phyloP scores from a whole-genome alignment of 2,329 filamentous ascomycete species.

The Aspergillus sp. region DNA sequence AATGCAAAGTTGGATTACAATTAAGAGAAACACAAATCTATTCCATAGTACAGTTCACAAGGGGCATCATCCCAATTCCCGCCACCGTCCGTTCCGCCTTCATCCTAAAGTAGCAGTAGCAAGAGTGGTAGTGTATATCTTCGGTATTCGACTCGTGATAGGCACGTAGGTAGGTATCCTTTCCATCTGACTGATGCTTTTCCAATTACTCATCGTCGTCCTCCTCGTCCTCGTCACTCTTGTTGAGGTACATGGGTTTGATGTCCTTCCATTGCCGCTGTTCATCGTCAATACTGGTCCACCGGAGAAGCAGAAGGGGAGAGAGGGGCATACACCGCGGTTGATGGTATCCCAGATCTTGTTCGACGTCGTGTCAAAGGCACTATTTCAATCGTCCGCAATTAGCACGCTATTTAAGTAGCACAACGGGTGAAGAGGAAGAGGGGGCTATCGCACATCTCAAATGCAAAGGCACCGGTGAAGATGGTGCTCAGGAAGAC shows the following conservation, averaged over 20 bases:
- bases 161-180: background rate
- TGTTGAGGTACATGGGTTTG: slow-evolving; percentile 75
- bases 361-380: slow-evolving; percentile 74
- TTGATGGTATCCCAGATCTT: slow-evolving; percentile 86
- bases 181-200: background rate
- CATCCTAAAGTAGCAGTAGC: background rate
- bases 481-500: slow-evolving; percentile 85
- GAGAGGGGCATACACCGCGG: slow-evolving; percentile 64
- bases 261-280: slow-evolving; percentile 99
- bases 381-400: slow-evolving; percentile 45
- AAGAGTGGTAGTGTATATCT: background rate
- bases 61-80: background rate
- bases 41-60: background rate
- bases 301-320: slow-evolving; percentile 1
- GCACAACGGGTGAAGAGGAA: slow-evolving; percentile 1
- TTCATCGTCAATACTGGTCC: slow-evolving; percentile 8
- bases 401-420: slow-evolving; percentile 1
- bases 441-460: slow-evolving; percentile 61
- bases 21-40: background rate
- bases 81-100: background rate
- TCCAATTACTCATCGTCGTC: slow-evolving; percentile 37
- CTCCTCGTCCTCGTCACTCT: slow-evolving; percentile 51
- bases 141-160: background rate
- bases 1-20: background rate
- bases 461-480: slow-evolving; percentile 76